Base-by-base conservation (phyloP, 345 rosid genomes). In the Odontarrhena argentea region DNA sequence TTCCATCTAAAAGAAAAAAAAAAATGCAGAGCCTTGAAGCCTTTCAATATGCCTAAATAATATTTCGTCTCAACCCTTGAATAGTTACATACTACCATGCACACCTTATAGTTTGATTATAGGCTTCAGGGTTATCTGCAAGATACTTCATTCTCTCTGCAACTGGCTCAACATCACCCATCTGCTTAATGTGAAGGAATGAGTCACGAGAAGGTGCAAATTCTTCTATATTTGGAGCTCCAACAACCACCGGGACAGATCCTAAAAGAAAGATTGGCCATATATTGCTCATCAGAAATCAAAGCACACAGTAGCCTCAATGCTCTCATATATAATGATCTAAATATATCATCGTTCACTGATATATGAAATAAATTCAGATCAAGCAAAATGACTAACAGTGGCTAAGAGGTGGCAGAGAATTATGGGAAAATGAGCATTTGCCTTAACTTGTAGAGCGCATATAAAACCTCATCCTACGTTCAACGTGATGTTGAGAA, bases 181-280 rank as follows among this genome's bases (percentile, higher is more conserved):
- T 42, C 73, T 69, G 55, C 74, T 83, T 84, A 45, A 91, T 88
- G 64, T 85, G 97, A 47, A 91, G 70, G 76, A 84, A 9, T 46
- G 93, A 84, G 42, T 75, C 75, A 22, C 55, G 74, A 65, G 79
- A 72, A 48, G 97, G 97, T 63, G 96, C 83, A 78, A 82, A 91
- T 1, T 91, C 97, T 81, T 83, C 80, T 57, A 86, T 86, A 74
- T 88, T 88, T 61, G 96, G 97, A 52, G 93, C 87, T 63, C 96
- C 97, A 61, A 88, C 78, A 47, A 88, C 89, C 66, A 91, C 87
- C 51, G 97, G 96, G 40, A 91, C 63, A 15, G 96, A 72, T 73
- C 97, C 93, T 91, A 59, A 47, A 45, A 41, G 30, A 44, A 45
- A 35, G 3, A 13, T 7, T 14, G 32, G 34, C 32, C 26, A 42